These are phyloP conservation scores for Trichoderma virens DNA, from an alignment of 495 filamentous ascomycete species.

Conservation along the genomic window DNA sequence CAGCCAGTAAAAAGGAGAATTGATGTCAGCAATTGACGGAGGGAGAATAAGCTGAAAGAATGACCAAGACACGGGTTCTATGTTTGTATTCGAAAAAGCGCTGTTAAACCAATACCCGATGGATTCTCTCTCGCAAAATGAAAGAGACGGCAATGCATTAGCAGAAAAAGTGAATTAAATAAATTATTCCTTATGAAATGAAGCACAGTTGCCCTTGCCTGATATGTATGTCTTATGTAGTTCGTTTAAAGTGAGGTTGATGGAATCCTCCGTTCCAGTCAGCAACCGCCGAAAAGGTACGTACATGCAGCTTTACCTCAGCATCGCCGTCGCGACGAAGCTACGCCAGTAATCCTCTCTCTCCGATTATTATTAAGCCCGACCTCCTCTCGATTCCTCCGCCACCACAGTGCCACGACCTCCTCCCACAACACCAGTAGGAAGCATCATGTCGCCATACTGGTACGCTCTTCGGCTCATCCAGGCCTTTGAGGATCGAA, in stretches of 20 bases:
- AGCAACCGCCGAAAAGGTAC: neutral
- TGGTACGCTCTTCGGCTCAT: constrained; percentile 1
- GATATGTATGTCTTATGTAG: no score
- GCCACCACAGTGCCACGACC: neutral
- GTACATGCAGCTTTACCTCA: neutral
- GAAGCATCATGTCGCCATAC: neutral
- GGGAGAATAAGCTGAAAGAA: neutral
- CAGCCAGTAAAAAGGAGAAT: no score
- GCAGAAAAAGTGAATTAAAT: neutral
- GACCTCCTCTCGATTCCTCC: neutral
- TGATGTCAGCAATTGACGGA: neutral
- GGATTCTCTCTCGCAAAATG: neutral
- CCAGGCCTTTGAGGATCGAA: constrained; percentile 10
- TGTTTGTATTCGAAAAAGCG: neutral
- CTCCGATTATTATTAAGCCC: neutral
- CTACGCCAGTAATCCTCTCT: neutral
- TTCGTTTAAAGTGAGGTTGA: no score
- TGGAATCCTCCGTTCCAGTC: neutral
- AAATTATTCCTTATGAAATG: neutral
- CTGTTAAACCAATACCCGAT: neutral
- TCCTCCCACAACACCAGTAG: neutral
- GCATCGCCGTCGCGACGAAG: neutral
- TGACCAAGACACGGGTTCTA: neutral
- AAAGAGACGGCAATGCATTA: neutral
- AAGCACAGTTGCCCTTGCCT: no score